phyloP scores from a whole-genome alignment of 2,329 filamentous ascomycete genomes.

The Pseudogymnoascus sp. region DNA sequence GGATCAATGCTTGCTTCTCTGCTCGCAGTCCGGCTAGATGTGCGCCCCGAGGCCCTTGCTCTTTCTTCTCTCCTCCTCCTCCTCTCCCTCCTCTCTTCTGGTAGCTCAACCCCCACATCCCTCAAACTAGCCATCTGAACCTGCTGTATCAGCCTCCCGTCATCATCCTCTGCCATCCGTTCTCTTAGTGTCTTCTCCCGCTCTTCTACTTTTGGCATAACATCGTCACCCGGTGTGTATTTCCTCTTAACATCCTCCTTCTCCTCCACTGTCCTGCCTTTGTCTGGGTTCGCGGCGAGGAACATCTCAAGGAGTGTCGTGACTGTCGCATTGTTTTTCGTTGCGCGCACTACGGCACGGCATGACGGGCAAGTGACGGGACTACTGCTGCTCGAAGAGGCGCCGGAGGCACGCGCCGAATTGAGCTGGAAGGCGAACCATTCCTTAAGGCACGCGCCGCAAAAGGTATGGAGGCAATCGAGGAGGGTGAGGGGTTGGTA shows the following conservation, averaged over 20 bases:
- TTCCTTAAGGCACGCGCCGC: constrained; percentile 88
- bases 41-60: constrained; percentile 20
- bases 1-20: constrained; percentile 20
- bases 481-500: constrained; percentile 86
- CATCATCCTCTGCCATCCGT: constrained; percentile 53
- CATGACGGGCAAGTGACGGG: constrained; percentile 89
- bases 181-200: constrained; percentile 47
- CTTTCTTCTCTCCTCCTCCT: constrained; percentile 26
- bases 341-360: constrained; percentile 77
- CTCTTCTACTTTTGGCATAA: constrained; percentile 57
- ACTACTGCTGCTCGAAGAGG: constrained; percentile 22
- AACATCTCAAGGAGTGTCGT: constrained; percentile 87
- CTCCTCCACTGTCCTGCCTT: constrained; percentile 62
- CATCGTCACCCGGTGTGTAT: constrained; percentile 75
- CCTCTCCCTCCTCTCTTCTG: constrained; percentile 23
- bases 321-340: constrained; percentile 82
- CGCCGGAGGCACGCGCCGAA: constrained; percentile 21
- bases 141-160: constrained; percentile 62
- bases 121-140: constrained; percentile 67
- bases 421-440: constrained; percentile 76
- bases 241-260: constrained; percentile 66
- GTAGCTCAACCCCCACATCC: constrained; percentile 48
- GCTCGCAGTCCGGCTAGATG: constrained; percentile 31
- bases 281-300: constrained; percentile 69
- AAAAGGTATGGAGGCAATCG: constrained; percentile 93